Conservation (phyloP, 352 stramenopile genomes). For the Phytophthora podocarpi region DNA sequence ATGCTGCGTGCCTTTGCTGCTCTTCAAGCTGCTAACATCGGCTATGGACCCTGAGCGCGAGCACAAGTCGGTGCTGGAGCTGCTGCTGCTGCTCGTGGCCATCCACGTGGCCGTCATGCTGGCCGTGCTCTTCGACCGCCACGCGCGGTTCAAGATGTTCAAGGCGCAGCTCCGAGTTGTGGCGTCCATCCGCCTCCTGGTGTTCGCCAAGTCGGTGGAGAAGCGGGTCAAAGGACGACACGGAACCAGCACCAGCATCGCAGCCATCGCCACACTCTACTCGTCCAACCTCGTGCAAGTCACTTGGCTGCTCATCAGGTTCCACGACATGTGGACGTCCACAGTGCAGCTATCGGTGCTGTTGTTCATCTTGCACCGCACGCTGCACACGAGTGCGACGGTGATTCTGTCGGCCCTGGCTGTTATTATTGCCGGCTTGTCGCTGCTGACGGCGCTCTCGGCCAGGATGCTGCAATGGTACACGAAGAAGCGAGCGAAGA, state of each 20-base stretch:
- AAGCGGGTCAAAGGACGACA: constrained; percentile 27
- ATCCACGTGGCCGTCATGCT: constrained; percentile 37
- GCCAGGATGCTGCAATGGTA: constrained; percentile 33
- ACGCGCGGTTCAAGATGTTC: constrained; percentile 42
- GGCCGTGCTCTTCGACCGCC: constrained; percentile 35
- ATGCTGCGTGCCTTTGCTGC: constrained; percentile 32
- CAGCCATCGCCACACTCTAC: constrained; percentile 47
- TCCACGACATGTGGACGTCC: constrained; percentile 48
- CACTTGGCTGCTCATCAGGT: constrained; percentile 33
- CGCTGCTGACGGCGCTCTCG: constrained; percentile 31
- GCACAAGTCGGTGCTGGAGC: constrained; percentile 11
- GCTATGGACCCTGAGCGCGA: constrained; percentile 21
- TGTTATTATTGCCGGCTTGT: constrained; percentile 30
- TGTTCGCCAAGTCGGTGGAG: constrained; percentile 47
- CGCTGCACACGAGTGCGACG: constrained; percentile 31
- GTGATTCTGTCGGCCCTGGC: constrained; percentile 33
- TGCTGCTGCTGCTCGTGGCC: constrained; percentile 37
- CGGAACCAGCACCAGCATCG: constrained; percentile 39
- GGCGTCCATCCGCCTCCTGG: constrained; percentile 38
- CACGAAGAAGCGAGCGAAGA: constrained; percentile 48
- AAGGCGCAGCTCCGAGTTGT: constrained; percentile 37
- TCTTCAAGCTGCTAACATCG: constrained; percentile 38
- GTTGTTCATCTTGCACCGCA: constrained; percentile 34
- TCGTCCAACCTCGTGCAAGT: constrained; percentile 44
- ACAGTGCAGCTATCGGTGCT: constrained; percentile 34